phyloP scores from a whole-genome alignment of 352 stramenopile genomes.

The Globisporangium recalcitrans region DNA sequence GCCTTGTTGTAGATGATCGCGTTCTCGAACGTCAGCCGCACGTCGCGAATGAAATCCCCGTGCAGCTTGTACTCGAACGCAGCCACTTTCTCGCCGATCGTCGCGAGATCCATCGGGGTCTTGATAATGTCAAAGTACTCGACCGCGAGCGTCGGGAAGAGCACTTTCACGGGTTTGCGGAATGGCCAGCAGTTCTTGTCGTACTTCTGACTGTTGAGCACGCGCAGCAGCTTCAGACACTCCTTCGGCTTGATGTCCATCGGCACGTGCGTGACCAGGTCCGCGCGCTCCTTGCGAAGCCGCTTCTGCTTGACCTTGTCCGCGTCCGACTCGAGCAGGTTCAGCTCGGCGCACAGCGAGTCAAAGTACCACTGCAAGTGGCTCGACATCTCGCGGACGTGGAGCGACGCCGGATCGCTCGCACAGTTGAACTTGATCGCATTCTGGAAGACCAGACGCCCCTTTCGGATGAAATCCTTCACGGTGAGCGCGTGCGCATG shows the following conservation, averaged over 20 bases:
- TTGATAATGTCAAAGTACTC: conserved; percentile 85
- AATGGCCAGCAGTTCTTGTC: conserved; percentile 87
- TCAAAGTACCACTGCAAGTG: conserved; percentile 85
- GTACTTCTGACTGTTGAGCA: conserved; percentile 84
- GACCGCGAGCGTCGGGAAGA: conserved; percentile 64
- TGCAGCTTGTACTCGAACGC: conserved; percentile 75
- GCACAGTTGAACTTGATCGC: conserved; percentile 80
- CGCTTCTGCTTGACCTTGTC: conserved; percentile 29
- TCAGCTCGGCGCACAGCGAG: conserved; percentile 68
- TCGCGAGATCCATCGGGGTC: conserved; percentile 76
- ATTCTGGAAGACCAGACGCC: conserved; percentile 75
- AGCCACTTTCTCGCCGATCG: conserved; percentile 59
- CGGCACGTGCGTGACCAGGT: conserved; percentile 42
- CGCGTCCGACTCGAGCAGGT: conserved; percentile 24
- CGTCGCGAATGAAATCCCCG: conserved; percentile 76
- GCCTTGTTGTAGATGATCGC: conserved; percentile 74
- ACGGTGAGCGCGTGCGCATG: conserved; percentile 41
- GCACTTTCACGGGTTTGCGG: conserved; percentile 62
- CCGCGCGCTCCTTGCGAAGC: conserved; percentile 47
- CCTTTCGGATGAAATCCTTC: conserved; percentile 66
- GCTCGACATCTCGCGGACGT: conserved; percentile 77
- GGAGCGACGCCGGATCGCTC: conserved; percentile 55
- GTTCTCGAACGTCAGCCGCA: conserved; percentile 83
- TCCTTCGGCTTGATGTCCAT: conserved; percentile 82
- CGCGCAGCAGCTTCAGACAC: conserved; percentile 68